Evolutionary conservation across 2,329 filamentous ascomycete species (phyloP).

Genomic region (Ophiosphaerella herpotricha): DNA sequence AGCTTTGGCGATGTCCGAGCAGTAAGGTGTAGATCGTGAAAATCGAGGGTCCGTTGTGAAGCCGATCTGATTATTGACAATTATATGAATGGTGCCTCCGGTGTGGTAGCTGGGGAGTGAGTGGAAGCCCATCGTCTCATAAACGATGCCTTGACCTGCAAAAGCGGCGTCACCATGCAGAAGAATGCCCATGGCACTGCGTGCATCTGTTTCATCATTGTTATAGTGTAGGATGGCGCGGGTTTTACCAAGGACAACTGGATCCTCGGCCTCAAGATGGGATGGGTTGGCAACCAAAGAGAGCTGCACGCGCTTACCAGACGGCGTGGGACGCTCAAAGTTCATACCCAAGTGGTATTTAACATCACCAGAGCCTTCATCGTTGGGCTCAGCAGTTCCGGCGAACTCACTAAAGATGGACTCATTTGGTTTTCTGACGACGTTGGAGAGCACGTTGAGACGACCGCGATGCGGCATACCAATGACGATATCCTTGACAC

Average conservation of each 20-base stretch:
- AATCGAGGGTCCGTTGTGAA: constrained; percentile 99
- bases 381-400: constrained; percentile 81
- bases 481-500: constrained; percentile 98
- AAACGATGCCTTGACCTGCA: constrained; percentile 94
- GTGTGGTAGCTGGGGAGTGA: constrained; percentile 95
- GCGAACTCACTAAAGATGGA: constrained; percentile 99
- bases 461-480: constrained; percentile 99
- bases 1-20: constrained; percentile 98
- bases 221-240: constrained; percentile 99
- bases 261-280: constrained; percentile 96
- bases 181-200: constrained; percentile 90
- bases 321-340: constrained; percentile 97
- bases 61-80: constrained; percentile 99
- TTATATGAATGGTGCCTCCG: constrained; percentile 92
- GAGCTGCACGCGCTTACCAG: constrained; percentile 98
- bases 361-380: constrained; percentile 97
- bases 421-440: constrained; percentile 98
- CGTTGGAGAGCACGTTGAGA: constrained; percentile 96
- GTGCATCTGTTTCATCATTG: constrained; percentile 87
- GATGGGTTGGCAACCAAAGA: constrained; percentile 98
- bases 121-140: constrained; percentile 98
- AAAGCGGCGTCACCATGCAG: constrained; percentile 98
- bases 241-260: constrained; percentile 95
- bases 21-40: constrained; percentile 96
- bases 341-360: constrained; percentile 99